Percentiles rank a stretch among this genome's conserved stretches.
Evolutionary conservation across 176 grass and related monocot species (phyloP).

Genomic region (Oropetium thomaeum): DNA sequence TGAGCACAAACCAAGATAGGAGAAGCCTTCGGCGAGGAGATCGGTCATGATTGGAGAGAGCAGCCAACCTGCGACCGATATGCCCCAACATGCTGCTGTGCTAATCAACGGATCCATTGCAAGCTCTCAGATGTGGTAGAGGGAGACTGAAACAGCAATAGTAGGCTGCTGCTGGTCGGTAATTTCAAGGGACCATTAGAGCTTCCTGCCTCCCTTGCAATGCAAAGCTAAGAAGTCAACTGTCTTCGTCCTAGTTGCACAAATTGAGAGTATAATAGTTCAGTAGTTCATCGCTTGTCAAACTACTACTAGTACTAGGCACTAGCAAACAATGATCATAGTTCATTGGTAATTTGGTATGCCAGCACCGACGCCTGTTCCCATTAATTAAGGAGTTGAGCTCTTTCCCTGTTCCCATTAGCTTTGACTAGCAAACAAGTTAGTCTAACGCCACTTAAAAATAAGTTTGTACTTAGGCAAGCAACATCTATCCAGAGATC

Average conservation of each 20-base stretch:
- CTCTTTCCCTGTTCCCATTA: not conserved
- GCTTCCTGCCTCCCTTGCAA: not conserved
- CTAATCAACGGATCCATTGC: not conserved
- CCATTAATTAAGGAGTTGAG: too few relatives aligned
- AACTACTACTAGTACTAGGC: too few relatives aligned
- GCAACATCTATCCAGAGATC: not conserved
- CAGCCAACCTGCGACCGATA: not conserved
- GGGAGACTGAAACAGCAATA: not conserved
- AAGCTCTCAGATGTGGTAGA: not conserved
- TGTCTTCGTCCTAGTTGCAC: not conserved
- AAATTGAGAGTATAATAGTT: not conserved
- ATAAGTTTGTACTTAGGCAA: not conserved
- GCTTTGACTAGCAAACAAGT: too few relatives aligned
- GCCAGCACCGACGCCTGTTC: too few relatives aligned
- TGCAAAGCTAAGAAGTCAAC: not conserved
- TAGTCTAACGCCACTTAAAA: not conserved
- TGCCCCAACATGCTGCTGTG: not conserved
- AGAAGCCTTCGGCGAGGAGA: not conserved
- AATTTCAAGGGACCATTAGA: not conserved
- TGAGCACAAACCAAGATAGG: not conserved
- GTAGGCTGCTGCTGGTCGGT: not conserved
- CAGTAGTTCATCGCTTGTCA: not conserved
- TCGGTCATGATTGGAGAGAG: conserved; percentile 5
- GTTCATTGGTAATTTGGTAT: too few relatives aligned
- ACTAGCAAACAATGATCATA: not conserved